Percentiles rank a stretch among this genome's conserved stretches.
Conservation (phyloP, 176 grass and related monocot species). For the Pontederia crassipes region DNA sequence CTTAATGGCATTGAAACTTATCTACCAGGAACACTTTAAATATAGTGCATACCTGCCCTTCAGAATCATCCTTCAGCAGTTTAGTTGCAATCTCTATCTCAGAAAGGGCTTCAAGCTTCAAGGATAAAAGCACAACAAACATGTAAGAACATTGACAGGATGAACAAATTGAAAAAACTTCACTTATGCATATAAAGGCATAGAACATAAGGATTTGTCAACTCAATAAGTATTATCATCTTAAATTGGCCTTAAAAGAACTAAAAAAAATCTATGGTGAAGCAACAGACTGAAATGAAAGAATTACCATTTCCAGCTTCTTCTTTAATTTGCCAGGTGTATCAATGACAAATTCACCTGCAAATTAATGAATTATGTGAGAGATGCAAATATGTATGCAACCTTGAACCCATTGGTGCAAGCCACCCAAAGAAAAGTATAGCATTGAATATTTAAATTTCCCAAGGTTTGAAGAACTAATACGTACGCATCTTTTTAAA, state of each 20-base stretch:
- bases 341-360: constrained; percentile 86
- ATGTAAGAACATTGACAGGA: constrained; percentile 1
- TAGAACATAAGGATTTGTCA: too few species aligned
- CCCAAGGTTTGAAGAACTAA: constrained; percentile 20
- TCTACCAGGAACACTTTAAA: background rate
- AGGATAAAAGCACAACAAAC: constrained; percentile 12
- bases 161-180: background rate
- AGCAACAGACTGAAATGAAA: background rate
- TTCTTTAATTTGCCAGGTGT: constrained; percentile 84
- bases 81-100: constrained; percentile 98
- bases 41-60: constrained; percentile 41
- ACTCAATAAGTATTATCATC: too few species aligned
- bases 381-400: too few species aligned
- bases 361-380: constrained; percentile 18
- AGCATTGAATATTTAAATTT: constrained; percentile 11
- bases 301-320: constrained; percentile 87
- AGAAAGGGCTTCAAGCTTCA: constrained; percentile 76
- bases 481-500: constrained; percentile 86
- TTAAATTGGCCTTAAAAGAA: too few species aligned
- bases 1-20: background rate
- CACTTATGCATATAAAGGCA: background rate
- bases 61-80: constrained; percentile 59
- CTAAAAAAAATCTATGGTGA: too few species aligned
- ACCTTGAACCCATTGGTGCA: constrained; percentile 17
- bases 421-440: constrained; percentile 14